Base-by-base conservation (phyloP, 106 monocot genomes). In the Dioscorea dumetorum region DNA sequence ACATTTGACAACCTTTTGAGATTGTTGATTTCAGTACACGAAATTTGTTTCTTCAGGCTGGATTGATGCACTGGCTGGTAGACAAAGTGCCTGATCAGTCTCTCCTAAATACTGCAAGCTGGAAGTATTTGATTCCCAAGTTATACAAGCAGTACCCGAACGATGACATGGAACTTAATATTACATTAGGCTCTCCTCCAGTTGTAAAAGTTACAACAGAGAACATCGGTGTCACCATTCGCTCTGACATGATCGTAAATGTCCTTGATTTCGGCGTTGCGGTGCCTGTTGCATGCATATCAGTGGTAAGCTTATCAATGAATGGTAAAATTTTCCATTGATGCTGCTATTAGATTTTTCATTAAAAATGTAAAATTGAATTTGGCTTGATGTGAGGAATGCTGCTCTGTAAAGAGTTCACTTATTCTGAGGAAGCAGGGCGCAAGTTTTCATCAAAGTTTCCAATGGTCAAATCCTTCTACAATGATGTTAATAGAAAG, bases 261-360 rank as follows among this genome's bases (percentile, higher is more conserved):
- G 93, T 99, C 33, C 50, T 90, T 58, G 79, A 93, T 72, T 69
- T 16, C 18, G 50, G 67, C 48, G 74, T 79, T 10, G 61, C 67
- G 62, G 69, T 90, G 65, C 74, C 99, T 61, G 99, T 93, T 72
- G 99, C 99, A 49, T 99, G 92, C 72, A 85, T 95, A 79, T 84
- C 85, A 34, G 74, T 88, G 85, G 95, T 91, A 88, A 81, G 73
- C 22, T 21, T 68, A 22, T 35, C 22, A 23, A 24, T 24, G 12
- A 24, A 10, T 6, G 41, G 28, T 28, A 28, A 28, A 28, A 28
- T 28, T 28, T 28, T 28, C 28, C 28, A 28, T 28, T 28, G 28
- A 28, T 28, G 28, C 28, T 28, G 1, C 28, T 28, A 28, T 28
- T 3, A 28, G 28, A n/a, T 28, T 28, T 28, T 28, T 28, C 28